Evolutionary conservation across 306 rosid genomes (phyloP), one percentile per base, ranked within the genome.

Genomic region (Prinsepia uniflora): DNA sequence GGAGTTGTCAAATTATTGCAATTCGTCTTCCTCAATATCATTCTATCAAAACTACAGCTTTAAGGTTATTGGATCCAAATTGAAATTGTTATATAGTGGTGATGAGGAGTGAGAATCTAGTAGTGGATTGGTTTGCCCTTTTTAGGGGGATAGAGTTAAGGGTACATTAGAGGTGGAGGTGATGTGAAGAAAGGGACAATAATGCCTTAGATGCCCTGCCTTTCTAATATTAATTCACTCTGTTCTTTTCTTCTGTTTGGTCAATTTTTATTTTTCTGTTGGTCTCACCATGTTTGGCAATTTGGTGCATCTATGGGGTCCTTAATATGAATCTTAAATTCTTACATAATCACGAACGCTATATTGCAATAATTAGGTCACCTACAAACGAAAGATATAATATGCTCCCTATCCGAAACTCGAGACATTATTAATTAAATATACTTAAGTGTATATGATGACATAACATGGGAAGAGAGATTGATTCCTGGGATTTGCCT

Each of bases 221-320:
- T 1, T 22, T 4, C 6, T 34, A 81, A 76, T 72, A 78, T 81
- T 84, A 67, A 81, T 73, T 66, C 54, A 62, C 65, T 63, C 4
- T 81, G 85, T 76, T 80, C 71, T 70, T 69, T 77, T 79, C 76
- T 82, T 71, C 68, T 85, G 87, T 80, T 76, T 30, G 65, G 89
- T 87, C 89, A 52, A 74, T 85, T 76, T 68, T 52, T 30, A 73
- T 68, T 76, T 62, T 70, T 13, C 74, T 75, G 63, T 57, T 41
- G 43, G 5, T 12, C 44, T 13, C 41, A 43, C 24, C 10, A 7
- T 42, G 10, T 22, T 22, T 57, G 66, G 55, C 17, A 6, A 70
- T 20, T 55, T 42, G 64, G 22, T 69, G 14, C 6, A 70, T 30
- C 36, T 30, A 30, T 54, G 41, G 42, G 46, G 15, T 40, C n/a